Percentiles rank a stretch among this genome's conserved stretches.
Conservation (phyloP, 139 green algal genomes). For the Haematococcus sp. region DNA sequence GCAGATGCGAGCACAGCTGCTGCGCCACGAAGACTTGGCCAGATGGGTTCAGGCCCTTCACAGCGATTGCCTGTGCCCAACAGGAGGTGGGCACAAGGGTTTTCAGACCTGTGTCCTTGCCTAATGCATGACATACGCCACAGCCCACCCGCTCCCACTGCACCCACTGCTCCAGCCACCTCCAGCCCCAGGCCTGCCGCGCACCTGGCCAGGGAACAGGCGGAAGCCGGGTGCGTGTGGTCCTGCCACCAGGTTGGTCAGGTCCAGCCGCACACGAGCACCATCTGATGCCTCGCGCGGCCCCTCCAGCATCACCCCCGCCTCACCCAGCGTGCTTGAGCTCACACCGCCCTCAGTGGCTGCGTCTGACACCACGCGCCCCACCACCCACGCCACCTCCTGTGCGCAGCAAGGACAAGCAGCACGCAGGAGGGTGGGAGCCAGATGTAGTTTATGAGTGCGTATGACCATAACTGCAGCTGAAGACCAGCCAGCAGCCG, state of each 20-base stretch:
- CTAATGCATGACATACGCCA: background rate
- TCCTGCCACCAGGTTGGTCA: slow-evolving; percentile 40
- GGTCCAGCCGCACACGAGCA: slow-evolving; percentile 65
- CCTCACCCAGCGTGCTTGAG: slow-evolving; percentile 59
- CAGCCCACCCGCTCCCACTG: background rate
- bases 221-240: slow-evolving; percentile 28
- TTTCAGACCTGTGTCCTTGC: background rate
- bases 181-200: background rate
- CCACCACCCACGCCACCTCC: slow-evolving; percentile 61
- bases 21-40: slow-evolving; percentile 68
- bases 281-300: slow-evolving; percentile 50
- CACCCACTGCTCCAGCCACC: too few species aligned
- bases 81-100: background rate
- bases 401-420: too few species aligned
- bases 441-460: too few species aligned
- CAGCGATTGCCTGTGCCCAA: slow-evolving; percentile 52
- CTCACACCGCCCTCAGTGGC: slow-evolving; percentile 14
- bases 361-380: slow-evolving; percentile 65
- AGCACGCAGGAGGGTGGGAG: too few species aligned
- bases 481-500: too few species aligned
- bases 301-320: slow-evolving; percentile 78
- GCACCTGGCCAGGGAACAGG: slow-evolving; percentile 71
- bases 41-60: slow-evolving; percentile 74
- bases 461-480: too few species aligned
- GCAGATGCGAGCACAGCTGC: slow-evolving; percentile 54